Base-by-base conservation (phyloP, 495 filamentous ascomycete genomes). In the Aspergillus wentii region DNA sequence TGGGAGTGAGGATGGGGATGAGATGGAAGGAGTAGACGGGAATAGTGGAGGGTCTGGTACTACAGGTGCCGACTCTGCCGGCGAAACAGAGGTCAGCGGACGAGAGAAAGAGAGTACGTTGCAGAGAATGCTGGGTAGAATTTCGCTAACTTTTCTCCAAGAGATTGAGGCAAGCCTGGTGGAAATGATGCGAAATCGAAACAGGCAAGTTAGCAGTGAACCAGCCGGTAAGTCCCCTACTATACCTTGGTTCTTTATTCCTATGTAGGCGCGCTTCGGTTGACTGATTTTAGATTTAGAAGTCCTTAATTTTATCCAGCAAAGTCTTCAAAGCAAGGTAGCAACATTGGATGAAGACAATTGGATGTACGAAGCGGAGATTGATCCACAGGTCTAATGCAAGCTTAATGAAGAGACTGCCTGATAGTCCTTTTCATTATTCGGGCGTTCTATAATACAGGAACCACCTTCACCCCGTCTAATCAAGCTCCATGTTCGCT, bases 331-430 rank as follows among this genome's bases (percentile, higher is more conserved):
- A 49, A 73, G 74, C 20, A 86, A 88, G 46, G 82, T 82, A 9
- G 79, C 79, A 3, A 76, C 82, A 3, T 54, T 95, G 40, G 72
- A 84, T 16, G 84, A 92, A 29, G 89, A 95, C 43, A 86, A 83
- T 46, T 95, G 89, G 89, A 90, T 94, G 76, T 94, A 79, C 57
- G 88, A 94, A 59, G 72, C 75, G 2, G 88, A 91, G 48, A 69
- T 76, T 20, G 62, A 71, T 15, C 30, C 37, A 22, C 48, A 31
- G 8, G 42, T 53, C 30, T 62, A 18, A 56, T 21, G 29, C 31
- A n/a, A n/a, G n/a, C n/a, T n/a, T n/a, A n/a, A n/a, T n/a, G n/a
- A n/a, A n/a, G n/a, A n/a, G n/a, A n/a, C n/a, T n/a, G n/a, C n/a
- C n/a, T n/a, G n/a, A n/a, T n/a, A n/a, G n/a, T n/a, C n/a, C n/a